phyloP scores from a whole-genome alignment of 768 basidiomycete genomes.

The Mrakia frigida region DNA sequence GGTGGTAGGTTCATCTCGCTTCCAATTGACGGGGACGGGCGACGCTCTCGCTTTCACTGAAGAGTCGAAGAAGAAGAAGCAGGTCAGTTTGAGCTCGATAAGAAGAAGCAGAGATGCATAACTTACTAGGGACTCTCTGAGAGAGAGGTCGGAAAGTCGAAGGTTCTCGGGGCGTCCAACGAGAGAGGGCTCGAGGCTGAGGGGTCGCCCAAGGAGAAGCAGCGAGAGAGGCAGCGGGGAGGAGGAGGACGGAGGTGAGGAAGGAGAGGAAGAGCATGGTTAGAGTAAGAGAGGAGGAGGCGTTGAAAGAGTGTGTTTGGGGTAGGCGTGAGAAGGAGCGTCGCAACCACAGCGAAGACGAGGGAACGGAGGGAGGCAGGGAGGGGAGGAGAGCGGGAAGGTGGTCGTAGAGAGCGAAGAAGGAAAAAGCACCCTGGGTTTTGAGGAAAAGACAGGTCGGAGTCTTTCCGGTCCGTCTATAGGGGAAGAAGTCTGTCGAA shows the following conservation, averaged over 20 bases:
- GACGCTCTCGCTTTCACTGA: neutral
- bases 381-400: neutral
- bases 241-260: conserved; percentile 57
- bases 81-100: neutral
- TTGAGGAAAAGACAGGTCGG: no score
- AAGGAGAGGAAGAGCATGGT: conserved; percentile 79
- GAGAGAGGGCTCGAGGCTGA: neutral
- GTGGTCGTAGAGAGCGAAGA: neutral
- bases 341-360: no score
- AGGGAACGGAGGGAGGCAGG: neutral
- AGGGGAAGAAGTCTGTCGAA: neutral
- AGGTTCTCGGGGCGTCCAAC: neutral
- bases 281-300: conserved; percentile 54
- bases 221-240: neutral
- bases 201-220: conserved; percentile 34
- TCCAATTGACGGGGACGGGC: neutral
- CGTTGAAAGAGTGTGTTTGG: neutral
- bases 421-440: neutral
- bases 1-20: neutral
- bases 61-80: no score
- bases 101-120: neutral
- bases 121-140: neutral
- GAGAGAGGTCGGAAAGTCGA: neutral
- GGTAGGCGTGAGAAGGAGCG: no score
- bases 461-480: neutral